These are phyloP conservation scores for Globisporangium megalacanthum DNA, from an alignment of 352 stramenopile species.

Conservation along the genomic window DNA sequence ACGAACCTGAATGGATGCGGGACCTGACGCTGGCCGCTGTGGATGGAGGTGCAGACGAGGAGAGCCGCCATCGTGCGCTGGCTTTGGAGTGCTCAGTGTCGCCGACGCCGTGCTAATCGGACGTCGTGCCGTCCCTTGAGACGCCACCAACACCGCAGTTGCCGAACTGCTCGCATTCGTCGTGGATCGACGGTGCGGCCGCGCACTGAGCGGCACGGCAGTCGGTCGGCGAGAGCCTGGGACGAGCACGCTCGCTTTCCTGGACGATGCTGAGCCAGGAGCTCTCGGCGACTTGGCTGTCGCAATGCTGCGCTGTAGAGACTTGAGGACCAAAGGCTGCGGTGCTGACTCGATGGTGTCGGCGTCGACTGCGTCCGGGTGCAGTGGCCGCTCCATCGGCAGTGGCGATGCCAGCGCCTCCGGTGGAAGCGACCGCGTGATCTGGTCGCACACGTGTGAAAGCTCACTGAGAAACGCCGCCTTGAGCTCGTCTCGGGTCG, in stretches of 20 bases:
- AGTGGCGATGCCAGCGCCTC: slow-evolving; percentile 5
- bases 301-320: background rate
- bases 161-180: background rate
- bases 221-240: background rate
- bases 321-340: background rate
- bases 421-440: slow-evolving; percentile 19
- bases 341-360: background rate
- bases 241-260: slow-evolving; percentile 1
- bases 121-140: background rate
- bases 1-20: background rate
- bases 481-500: slow-evolving; percentile 24
- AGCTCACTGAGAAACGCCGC: slow-evolving; percentile 24
- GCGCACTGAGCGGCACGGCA: background rate
- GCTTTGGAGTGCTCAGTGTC: background rate
- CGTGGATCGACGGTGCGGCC: slow-evolving; percentile 1
- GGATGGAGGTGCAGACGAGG: background rate
- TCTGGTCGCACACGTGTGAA: slow-evolving; percentile 23
- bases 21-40: slow-evolving; percentile 2
- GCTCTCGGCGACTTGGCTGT: background rate
- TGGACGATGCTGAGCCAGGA: background rate
- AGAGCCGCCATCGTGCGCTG: background rate
- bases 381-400: background rate
- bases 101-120: background rate
- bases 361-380: background rate
- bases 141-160: background rate